Base-by-base conservation (phyloP, 768 basidiomycete species). In the Panaeolus cyanescens region DNA sequence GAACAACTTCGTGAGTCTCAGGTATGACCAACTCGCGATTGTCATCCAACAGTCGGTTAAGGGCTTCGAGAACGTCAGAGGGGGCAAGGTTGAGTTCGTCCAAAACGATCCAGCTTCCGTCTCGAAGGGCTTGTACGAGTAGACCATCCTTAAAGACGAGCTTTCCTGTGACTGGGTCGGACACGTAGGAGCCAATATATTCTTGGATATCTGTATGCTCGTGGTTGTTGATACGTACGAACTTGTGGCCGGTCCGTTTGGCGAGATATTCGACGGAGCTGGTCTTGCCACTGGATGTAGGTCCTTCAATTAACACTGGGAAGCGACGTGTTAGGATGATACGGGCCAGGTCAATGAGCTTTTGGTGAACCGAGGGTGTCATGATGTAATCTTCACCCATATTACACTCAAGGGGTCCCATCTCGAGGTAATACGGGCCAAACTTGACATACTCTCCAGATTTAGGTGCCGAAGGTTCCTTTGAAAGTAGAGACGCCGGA, bases 181-280 rank as follows among this genome's bases (percentile, higher is more conserved):
- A 96, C 22, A 96, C 87, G 70, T 99, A 99, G 0, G 95, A 95
- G 2, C 97, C 97, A 50, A 99, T 83, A 70, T 99, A 99, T 71
- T 99, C 97, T 70, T 99, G 97, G 55, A 99, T 97, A 70, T 99
- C 97, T 5, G 97, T 99, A 70, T 99, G 97, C 64, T 99, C 97
- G 76, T 99, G 97, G 69, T 99, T 99, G 78, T 99, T 99, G 82
- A 99, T 98, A 37, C 97, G 92, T 31, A 99, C 88, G 74, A 98
- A 99, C 33, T 85, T 87, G 78, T 99, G 97, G 0, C 97, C 96
- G 0, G 95, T 97, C 59, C 91, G 83, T 62, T 86, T 86, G 5
- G 97, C 96, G 30, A 99, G 85, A 73, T 96, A 99, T 75, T 98
- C 96, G 45, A 99, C 88, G 1, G 96, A 93, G 67, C 93, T 95